Evolutionary conservation across 805 yeast genomes (phyloP).

Genomic region (Saccharomyces cerevisiae): DNA sequence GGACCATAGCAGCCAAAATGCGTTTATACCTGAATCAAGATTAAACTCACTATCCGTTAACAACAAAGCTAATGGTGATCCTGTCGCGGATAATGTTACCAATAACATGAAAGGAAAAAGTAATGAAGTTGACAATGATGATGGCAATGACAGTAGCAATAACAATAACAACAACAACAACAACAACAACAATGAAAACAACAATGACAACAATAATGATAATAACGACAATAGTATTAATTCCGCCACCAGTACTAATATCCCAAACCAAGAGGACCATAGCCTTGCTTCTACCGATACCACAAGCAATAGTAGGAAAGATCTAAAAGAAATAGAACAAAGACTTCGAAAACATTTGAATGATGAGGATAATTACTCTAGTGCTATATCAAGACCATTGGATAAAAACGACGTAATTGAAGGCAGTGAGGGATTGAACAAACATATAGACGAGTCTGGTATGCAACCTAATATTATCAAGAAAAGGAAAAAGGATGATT

Average conservation of each 20-base stretch:
- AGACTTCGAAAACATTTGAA: constrained; percentile 6
- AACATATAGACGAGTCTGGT: not conserved
- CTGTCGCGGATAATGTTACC: not conserved
- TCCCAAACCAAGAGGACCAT: not conserved
- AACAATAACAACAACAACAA: no score
- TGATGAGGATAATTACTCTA: not conserved
- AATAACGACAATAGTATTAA: constrained; percentile 2
- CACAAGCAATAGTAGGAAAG: not conserved
- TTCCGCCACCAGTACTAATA: not conserved
- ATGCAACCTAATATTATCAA: not conserved
- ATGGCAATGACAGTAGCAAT: not conserved
- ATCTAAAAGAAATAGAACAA: constrained; percentile 1
- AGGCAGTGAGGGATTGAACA: not conserved
- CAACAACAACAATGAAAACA: no score
- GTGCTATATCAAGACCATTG: not conserved
- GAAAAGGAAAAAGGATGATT: not conserved
- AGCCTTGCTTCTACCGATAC: not conserved
- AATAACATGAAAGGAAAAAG: constrained; percentile 1
- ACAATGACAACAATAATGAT: constrained; percentile 4
- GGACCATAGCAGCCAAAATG: constrained; percentile 7
- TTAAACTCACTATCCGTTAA: constrained; percentile 4
- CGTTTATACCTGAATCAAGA: constrained; percentile 13
- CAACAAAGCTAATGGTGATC: not conserved
- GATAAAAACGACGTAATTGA: not conserved
- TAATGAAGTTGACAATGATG: constrained; percentile 1